Base-by-base conservation (phyloP, 1,139 yeast species). In the Suhomyces taliae region DNA sequence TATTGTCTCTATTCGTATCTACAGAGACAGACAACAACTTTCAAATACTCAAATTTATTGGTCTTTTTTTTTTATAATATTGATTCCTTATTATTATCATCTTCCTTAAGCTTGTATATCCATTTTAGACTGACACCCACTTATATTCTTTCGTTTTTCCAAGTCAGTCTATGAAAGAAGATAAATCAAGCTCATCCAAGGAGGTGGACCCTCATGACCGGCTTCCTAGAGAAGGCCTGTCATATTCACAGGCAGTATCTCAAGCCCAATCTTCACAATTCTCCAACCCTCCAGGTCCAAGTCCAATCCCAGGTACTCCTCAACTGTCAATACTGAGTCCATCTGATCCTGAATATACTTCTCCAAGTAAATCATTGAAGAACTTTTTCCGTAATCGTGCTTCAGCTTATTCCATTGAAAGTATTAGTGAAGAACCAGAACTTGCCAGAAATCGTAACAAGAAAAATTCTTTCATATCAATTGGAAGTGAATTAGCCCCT, bases 351-450 rank as follows among this genome's bases (percentile, higher is more conserved):
- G 58, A 53, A 27, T 47, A 46, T 27, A 41, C 64, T 8, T 64
- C 70, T 14, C 71, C 72, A 9, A 55, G 64, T 36, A 67, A 66
- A 50, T 60, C 70, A 27, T 52, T 65, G 39, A 61, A 62, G 46
- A 59, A 54, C 45, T 59, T 64, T 41, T 66, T 67, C 51, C 60
- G 61, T 38, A 58, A 64, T 44, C 51, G 66, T 33, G 53, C 59
- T 27, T 64, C 69, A 3, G 49, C 62, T 3, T 60, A 64, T 46
- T 65, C 70, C 19, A 56, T 61, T 36, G 69, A 65, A 15, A 64
- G 69, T 43, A 58, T 61, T 34, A 59, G 61, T 31, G 67, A 64
- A 45, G 63, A 60, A 47, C 66, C 66, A 4, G 66, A 61, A 45
- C 45, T 53, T 29, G 49, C 52, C 15, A 37, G 46, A 12, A 40